Evolutionary conservation across 1,284 basidiomycete species (phyloP).

Genomic region (Cryptococcus floricola): DNA sequence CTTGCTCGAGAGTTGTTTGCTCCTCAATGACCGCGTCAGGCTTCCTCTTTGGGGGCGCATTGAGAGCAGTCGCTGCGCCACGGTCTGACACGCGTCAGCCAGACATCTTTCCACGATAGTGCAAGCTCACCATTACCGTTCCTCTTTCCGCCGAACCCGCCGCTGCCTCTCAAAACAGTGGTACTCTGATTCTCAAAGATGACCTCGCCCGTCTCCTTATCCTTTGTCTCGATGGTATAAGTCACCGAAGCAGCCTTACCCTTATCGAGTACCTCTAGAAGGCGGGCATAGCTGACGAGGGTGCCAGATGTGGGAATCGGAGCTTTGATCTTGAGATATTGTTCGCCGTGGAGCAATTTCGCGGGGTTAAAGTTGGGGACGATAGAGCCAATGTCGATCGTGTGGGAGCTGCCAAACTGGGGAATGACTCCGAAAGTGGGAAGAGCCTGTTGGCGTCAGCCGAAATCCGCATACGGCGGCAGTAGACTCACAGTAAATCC

Average conservation of each 20-base stretch:
- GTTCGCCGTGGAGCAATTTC: constrained; percentile 96
- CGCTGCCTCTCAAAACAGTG: constrained; percentile 86
- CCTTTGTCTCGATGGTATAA: constrained; percentile 68
- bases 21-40: constrained; percentile 85
- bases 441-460: constrained; percentile 54
- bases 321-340: constrained; percentile 83
- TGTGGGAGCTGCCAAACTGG: constrained; percentile 67
- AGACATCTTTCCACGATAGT: neutral
- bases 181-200: constrained; percentile 93
- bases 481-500: constrained; percentile 57
- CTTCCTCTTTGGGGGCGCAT: constrained; percentile 73
- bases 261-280: constrained; percentile 53
- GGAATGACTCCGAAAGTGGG: constrained; percentile 96
- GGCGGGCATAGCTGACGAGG: constrained; percentile 68
- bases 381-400: constrained; percentile 72
- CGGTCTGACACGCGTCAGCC: constrained; percentile 60
- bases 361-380: constrained; percentile 89
- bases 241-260: constrained; percentile 90
- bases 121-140: constrained; percentile 62
- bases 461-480: neutral
- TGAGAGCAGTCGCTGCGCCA: constrained; percentile 79
- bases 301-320: constrained; percentile 82
- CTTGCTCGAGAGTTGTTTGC: constrained; percentile 75
- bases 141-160: constrained; percentile 92
- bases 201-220: constrained; percentile 71